Percentiles rank a stretch among this genome's conserved stretches.
Conservation (phyloP, 345 rosid species). For the Dipteronia dyeriana region DNA sequence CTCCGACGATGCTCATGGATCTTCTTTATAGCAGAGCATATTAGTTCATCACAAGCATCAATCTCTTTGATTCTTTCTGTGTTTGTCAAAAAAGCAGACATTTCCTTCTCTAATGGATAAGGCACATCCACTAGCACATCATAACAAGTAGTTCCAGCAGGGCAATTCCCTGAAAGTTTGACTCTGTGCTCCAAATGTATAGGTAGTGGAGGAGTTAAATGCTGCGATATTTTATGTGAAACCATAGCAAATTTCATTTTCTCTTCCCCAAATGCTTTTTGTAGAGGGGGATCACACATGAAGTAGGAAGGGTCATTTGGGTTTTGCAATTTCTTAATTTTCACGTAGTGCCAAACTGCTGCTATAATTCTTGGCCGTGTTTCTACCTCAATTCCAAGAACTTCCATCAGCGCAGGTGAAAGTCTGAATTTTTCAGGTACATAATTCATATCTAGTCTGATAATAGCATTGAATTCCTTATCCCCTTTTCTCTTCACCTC, state of each 20-base stretch:
- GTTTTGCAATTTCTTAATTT: slow-evolving; percentile 50
- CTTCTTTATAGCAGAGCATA: slow-evolving; percentile 46
- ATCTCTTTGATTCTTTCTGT: slow-evolving; percentile 50
- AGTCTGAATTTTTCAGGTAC: slow-evolving; percentile 57
- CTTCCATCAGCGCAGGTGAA: slow-evolving; percentile 46
- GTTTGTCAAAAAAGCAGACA: slow-evolving; percentile 41
- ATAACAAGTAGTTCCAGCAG: slow-evolving; percentile 56
- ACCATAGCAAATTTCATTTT: slow-evolving; percentile 52
- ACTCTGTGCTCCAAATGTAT: slow-evolving; percentile 62
- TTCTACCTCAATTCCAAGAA: slow-evolving; percentile 59
- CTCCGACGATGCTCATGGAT: slow-evolving; percentile 50
- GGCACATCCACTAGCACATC: slow-evolving; percentile 61
- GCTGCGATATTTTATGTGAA: slow-evolving; percentile 48
- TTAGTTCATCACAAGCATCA: slow-evolving; percentile 47
- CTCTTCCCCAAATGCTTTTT: slow-evolving; percentile 58
- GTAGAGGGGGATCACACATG: slow-evolving; percentile 50
- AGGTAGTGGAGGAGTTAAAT: slow-evolving; percentile 51
- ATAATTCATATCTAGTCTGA: slow-evolving; percentile 59
- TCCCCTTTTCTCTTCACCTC: slow-evolving; percentile 67
- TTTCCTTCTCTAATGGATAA: slow-evolving; percentile 45
- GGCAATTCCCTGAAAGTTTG: slow-evolving; percentile 55
- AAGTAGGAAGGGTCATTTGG: slow-evolving; percentile 48
- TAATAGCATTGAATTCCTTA: slow-evolving; percentile 56
- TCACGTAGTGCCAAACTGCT: slow-evolving; percentile 67
- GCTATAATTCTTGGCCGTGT: slow-evolving; percentile 48